Base-by-base conservation (phyloP, 371 early-diverging fungal species). In the Apophysomyces variabilis region DNA sequence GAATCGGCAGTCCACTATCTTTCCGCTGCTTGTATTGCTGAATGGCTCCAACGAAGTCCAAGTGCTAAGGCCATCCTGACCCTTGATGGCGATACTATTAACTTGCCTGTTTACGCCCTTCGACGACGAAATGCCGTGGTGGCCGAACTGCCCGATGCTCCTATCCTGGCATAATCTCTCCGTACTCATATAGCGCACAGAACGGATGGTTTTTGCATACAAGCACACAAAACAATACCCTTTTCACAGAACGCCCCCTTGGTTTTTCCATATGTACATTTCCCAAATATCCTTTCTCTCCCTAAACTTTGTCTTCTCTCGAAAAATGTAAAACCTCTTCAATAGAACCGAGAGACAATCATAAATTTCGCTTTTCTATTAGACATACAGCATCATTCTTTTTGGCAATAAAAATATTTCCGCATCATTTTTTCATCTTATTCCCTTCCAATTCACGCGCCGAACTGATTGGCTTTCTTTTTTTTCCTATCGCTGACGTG, bases 111-210 rank as follows among this genome's bases (percentile, higher is more conserved):
- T 12, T 80, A 80, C 58, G 66, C 78, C 46, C 68, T 80, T 47
- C 73, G 80, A 63, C 66, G 80, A 60, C 66, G 80, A 66, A 80
- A 80, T 61, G 80, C 80, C 56, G 74, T 80, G 35, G 80, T 80
- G 35, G 80, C 78, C 47, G 74, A 80, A 35, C 64, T 80, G 8
- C 78, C 80, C 38, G 80, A 80, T 37, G 75, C 80, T 46, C 80
- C 80, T 26, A 50, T 50, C 54, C 9, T 50, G 54, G 54, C 54
- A n/a, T 50, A 21, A 50, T 18, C 9, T 18, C 54, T 9, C 9
- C 21, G 9, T 5, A 50, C 9, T 50, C 21, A 9, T 26, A 14
- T 21, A 50, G 16, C n/a, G 16, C 54, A 12, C 46, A 45, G 6
- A 45, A 45, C 32, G 32, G 32, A 41, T 41, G 11, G 11, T 13